A percentile compares a stretch with the other conserved stretches of the same genome.
phyloP scores from a whole-genome alignment of 345 rosid species.

The Passiflora organensis region DNA sequence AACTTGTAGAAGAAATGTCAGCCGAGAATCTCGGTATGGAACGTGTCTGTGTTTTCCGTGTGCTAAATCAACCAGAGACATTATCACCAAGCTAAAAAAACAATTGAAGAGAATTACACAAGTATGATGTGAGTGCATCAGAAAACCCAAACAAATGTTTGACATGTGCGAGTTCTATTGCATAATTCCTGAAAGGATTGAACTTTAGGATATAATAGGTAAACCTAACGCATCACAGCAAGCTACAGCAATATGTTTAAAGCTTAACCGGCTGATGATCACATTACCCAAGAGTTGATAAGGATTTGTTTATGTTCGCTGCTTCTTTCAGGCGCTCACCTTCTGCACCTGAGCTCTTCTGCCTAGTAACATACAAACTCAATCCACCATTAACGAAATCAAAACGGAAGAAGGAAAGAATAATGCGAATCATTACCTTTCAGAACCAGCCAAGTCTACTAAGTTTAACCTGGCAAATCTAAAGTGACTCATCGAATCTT shows the following conservation, averaged over 20 bases:
- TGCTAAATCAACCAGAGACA: constrained; percentile 94
- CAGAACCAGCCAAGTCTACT: constrained; percentile 97
- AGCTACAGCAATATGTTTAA: constrained; percentile 5
- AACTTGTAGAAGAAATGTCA: constrained; percentile 95
- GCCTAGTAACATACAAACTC: constrained; percentile 42
- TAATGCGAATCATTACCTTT: constrained; percentile 50
- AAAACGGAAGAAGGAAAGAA: constrained; percentile 7
- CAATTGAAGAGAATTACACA: neutral
- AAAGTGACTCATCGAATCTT: constrained; percentile 67
- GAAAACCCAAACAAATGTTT: neutral
- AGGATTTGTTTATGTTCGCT: constrained; percentile 87
- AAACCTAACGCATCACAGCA: constrained; percentile 3
- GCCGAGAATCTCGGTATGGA: constrained; percentile 96
- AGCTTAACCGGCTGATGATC: constrained; percentile 15
- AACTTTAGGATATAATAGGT: neutral
- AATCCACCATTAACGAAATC: constrained; percentile 11
- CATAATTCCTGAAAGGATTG: neutral
- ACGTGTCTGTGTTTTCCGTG: constrained; percentile 93
- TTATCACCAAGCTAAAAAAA: constrained; percentile 74
- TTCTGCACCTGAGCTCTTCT: constrained; percentile 96
- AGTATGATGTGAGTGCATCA: too few species aligned
- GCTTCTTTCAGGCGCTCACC: constrained; percentile 98
- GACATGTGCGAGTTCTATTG: neutral
- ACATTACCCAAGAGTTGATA: constrained; percentile 88
- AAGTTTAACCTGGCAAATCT: constrained; percentile 92